phyloP scores from a whole-genome alignment of 768 basidiomycete species.

The Pisolithus tinctorius region DNA sequence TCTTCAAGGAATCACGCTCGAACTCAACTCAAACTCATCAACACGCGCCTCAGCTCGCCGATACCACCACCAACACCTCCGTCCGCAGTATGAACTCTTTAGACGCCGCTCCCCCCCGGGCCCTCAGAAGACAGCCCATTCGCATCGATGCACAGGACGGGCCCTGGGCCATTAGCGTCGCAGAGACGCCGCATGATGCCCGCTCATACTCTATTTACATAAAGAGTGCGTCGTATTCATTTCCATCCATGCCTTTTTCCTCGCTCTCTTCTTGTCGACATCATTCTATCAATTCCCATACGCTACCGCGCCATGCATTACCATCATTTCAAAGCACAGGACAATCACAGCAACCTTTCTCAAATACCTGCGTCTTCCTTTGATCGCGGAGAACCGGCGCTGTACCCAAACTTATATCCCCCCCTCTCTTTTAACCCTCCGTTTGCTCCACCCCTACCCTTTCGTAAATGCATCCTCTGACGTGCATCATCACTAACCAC shows the following conservation, averaged over 20 bases:
- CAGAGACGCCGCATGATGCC: slow-evolving; percentile 73
- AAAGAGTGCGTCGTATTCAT: slow-evolving; percentile 59
- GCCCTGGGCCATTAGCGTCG: slow-evolving; percentile 84
- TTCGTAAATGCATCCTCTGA: slow-evolving; percentile 10
- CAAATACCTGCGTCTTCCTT: slow-evolving; percentile 10
- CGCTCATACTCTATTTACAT: slow-evolving; percentile 74
- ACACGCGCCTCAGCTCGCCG: slow-evolving; percentile 23
- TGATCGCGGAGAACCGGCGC: slow-evolving; percentile 4
- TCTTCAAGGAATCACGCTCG: slow-evolving; percentile 28
- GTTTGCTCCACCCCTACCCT: slow-evolving; percentile 9
- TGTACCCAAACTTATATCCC: slow-evolving; percentile 4
- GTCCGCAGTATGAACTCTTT: slow-evolving; percentile 36
- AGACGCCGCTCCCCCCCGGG: slow-evolving; percentile 37
- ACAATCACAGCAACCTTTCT: slow-evolving; percentile 16
- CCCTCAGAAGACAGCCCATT: slow-evolving; percentile 42
- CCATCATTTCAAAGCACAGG: slow-evolving; percentile 14
- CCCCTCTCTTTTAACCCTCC: background rate
- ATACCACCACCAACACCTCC: slow-evolving; percentile 14
- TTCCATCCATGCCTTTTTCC: slow-evolving; percentile 16
- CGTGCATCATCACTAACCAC: slow-evolving; percentile 22
- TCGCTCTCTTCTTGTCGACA: slow-evolving; percentile 11
- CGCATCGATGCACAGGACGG: slow-evolving; percentile 73
- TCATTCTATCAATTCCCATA: background rate
- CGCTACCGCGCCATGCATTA: background rate
- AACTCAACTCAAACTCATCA: slow-evolving; percentile 22